These are phyloP conservation scores for Diaporthe caulivora DNA, from an alignment of 2,329 filamentous ascomycete species.

Conservation along the genomic window DNA sequence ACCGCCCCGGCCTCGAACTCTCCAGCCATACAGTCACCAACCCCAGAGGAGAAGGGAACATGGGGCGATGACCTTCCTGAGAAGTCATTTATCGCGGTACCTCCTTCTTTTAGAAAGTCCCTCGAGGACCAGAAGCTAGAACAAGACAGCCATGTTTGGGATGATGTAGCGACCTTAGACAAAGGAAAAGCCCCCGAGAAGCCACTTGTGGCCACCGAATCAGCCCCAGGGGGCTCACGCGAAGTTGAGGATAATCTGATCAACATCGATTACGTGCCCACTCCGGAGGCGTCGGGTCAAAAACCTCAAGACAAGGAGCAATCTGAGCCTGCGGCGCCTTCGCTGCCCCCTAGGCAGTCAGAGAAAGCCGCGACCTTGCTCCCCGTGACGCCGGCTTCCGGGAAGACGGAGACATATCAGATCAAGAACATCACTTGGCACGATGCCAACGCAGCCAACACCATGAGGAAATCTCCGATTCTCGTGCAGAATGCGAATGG, in stretches of 20 bases:
- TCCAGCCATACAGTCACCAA: slow-evolving; percentile 52
- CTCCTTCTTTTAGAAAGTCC: slow-evolving; percentile 34
- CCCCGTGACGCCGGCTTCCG: slow-evolving; percentile 57
- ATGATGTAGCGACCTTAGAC: slow-evolving; percentile 55
- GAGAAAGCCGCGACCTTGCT: slow-evolving; percentile 46
- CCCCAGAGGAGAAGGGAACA: slow-evolving; percentile 54
- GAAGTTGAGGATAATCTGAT: slow-evolving; percentile 65
- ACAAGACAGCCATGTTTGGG: slow-evolving; percentile 62
- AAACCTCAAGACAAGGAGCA: slow-evolving; percentile 55
- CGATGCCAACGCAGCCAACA: slow-evolving; percentile 71
- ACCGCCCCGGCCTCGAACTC: slow-evolving; percentile 47
- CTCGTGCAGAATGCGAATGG: slow-evolving; percentile 94
- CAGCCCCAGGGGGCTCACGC: slow-evolving; percentile 32
- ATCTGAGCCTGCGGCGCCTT: slow-evolving; percentile 43
- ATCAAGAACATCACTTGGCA: slow-evolving; percentile 93
- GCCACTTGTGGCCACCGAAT: slow-evolving; percentile 40
- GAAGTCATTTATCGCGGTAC: slow-evolving; percentile 32
- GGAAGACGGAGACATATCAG: slow-evolving; percentile 82
- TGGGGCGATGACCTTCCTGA: slow-evolving; percentile 52
- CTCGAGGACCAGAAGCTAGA: slow-evolving; percentile 51
- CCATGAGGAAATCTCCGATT: slow-evolving; percentile 83
- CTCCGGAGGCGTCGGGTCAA: slow-evolving; percentile 49
- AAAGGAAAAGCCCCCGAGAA: slow-evolving; percentile 57
- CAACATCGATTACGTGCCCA: slow-evolving; percentile 60
- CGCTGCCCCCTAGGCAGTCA: slow-evolving; percentile 38